phyloP scores from a whole-genome alignment of 768 basidiomycete species.

The Coprinopsis cinerea region DNA sequence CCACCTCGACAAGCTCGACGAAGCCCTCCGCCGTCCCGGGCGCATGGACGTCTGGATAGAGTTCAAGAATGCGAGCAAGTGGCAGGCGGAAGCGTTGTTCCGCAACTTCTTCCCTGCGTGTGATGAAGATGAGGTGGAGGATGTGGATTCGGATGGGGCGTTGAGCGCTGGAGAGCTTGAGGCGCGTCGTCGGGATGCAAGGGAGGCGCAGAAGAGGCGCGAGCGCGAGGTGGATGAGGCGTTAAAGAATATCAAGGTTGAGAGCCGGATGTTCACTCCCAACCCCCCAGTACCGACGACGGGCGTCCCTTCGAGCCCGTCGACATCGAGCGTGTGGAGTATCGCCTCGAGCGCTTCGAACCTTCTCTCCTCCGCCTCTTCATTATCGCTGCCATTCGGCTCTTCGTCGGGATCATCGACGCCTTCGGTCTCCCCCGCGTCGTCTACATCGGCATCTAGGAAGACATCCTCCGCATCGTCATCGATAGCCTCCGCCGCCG shows the following conservation, averaged over 20 bases:
- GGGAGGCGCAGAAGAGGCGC: not conserved
- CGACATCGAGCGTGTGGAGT: conserved; percentile 29
- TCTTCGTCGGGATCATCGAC: conserved; percentile 1
- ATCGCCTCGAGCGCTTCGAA: conserved; percentile 42
- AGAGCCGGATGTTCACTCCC: conserved; percentile 2
- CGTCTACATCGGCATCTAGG: conserved; percentile 10
- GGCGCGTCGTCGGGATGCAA: conserved; percentile 5
- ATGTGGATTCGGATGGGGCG: conserved; percentile 3
- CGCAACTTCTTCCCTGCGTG: conserved; percentile 82
- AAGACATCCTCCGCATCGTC: conserved; percentile 1
- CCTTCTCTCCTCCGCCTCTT: conserved; percentile 21
- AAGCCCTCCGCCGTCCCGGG: conserved; percentile 86
- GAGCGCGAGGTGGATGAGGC: conserved; percentile 11
- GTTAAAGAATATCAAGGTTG: conserved; percentile 10
- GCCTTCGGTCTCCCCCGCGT: conserved; percentile 34
- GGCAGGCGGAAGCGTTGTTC: conserved; percentile 84
- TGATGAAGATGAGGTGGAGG: conserved; percentile 38
- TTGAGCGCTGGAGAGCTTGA: not conserved
- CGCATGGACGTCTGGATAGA: conserved; percentile 92
- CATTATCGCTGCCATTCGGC: conserved; percentile 2
- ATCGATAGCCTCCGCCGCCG: not conserved
- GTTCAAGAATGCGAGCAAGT: conserved; percentile 80
- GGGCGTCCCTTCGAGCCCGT: not conserved
- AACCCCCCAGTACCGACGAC: not conserved
- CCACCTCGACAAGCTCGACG: conserved; percentile 86